Percentiles rank a stretch among this genome's conserved stretches.
Conservation (phyloP, 2,329 filamentous ascomycete species). For the Ambrosiella cleistominuta region DNA sequence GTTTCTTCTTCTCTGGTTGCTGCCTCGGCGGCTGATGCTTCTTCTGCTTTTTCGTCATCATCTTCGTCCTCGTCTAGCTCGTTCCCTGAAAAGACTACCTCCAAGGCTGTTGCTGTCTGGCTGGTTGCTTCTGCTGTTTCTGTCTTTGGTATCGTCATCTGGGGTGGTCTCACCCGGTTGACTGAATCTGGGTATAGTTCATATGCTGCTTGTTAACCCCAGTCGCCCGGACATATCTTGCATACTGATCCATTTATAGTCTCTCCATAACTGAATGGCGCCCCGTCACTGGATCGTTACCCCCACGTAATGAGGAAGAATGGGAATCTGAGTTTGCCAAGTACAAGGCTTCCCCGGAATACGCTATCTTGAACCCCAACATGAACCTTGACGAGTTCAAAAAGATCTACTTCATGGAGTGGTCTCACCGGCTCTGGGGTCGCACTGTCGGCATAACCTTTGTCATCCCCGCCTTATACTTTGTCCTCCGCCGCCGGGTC, state of each 20-base stretch:
- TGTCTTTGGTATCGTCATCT: slow-evolving; percentile 93
- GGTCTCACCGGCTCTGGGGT: slow-evolving; percentile 89
- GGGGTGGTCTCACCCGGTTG: slow-evolving; percentile 79
- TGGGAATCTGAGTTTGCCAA: slow-evolving; percentile 91
- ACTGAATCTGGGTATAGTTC: slow-evolving; percentile 75
- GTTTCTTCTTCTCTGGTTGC: background rate
- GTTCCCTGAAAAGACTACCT: slow-evolving; percentile 46
- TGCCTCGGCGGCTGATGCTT: background rate
- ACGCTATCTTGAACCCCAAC: slow-evolving; percentile 73
- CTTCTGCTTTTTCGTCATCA: slow-evolving; percentile 1
- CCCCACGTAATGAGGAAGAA: slow-evolving; percentile 58
- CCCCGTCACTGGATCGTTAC: slow-evolving; percentile 81
- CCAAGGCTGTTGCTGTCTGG: slow-evolving; percentile 77
- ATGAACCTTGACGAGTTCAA: slow-evolving; percentile 94
- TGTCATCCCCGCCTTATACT: slow-evolving; percentile 73
- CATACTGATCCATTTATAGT: slow-evolving; percentile 27
- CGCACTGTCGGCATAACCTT: slow-evolving; percentile 81
- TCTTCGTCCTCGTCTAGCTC: slow-evolving; percentile 9
- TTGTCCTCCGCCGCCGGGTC: slow-evolving; percentile 64
- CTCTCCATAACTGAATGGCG: slow-evolving; percentile 98
- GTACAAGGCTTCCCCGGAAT: slow-evolving; percentile 86
- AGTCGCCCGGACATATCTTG: background rate
- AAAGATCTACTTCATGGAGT: slow-evolving; percentile 99
- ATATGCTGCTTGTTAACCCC: background rate
- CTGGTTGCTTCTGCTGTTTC: slow-evolving; percentile 77